These are phyloP conservation scores for Plasmodium coatneyi DNA, from an alignment of 169 alveolate species.

Conservation along the genomic window DNA sequence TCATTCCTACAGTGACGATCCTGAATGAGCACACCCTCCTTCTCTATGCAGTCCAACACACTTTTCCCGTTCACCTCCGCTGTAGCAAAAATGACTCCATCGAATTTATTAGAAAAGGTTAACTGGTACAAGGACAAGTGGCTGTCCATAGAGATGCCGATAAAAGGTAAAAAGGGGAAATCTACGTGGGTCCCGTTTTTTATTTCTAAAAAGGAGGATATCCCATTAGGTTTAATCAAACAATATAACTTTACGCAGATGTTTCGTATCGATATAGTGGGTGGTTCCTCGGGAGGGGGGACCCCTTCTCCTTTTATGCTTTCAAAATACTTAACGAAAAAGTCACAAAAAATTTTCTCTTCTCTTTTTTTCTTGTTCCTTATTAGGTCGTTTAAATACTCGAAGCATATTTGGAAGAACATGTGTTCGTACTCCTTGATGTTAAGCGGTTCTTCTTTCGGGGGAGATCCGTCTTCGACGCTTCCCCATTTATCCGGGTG, in stretches of 20 bases:
- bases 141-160: slow-evolving; percentile 22
- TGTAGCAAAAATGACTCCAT: background rate
- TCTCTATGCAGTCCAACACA: background rate
- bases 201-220: slow-evolving; percentile 29
- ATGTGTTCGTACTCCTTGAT: slow-evolving; percentile 18
- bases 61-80: background rate
- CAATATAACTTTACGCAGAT: slow-evolving; percentile 20
- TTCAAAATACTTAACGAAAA: slow-evolving; percentile 14
- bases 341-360: slow-evolving; percentile 1
- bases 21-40: background rate
- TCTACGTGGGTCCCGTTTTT: slow-evolving; percentile 18
- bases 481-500: background rate
- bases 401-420: slow-evolving; percentile 56
- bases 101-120: slow-evolving; percentile 15
- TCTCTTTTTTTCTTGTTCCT: slow-evolving; percentile 38
- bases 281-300: background rate
- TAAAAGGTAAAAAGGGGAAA: slow-evolving; percentile 30
- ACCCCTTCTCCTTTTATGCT: background rate
- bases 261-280: background rate
- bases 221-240: slow-evolving; percentile 6
- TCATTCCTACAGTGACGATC: background rate
- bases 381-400: slow-evolving; percentile 41
- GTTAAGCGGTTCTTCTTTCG: slow-evolving; percentile 9
- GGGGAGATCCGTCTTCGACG: background rate
- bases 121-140: slow-evolving; percentile 5